Evolutionary conservation across 176 grass and related monocot species (phyloP).

Genomic region (Oryza officinalis): DNA sequence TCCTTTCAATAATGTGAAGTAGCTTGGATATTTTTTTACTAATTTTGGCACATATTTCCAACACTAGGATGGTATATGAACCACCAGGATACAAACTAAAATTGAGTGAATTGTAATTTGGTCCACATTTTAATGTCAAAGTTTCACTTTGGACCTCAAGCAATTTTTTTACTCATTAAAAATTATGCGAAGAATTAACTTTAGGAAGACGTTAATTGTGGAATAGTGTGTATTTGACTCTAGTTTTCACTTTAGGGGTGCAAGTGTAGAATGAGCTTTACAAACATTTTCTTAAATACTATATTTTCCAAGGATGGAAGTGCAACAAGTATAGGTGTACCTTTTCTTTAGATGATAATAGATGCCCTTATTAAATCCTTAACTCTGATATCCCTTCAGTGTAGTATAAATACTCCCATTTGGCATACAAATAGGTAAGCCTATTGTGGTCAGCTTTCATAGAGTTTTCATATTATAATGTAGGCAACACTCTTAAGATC

Average conservation of each 20-base stretch:
- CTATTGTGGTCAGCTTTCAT: not conserved
- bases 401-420: slow-evolving; percentile 28
- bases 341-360: not conserved
- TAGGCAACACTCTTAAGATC: not conserved
- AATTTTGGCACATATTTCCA: not conserved
- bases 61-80: not conserved
- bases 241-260: not conserved
- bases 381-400: not conserved
- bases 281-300: not conserved
- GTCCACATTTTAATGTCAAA: too few relatives aligned
- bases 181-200: not conserved
- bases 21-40: not conserved
- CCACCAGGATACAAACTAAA: not conserved
- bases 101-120: too few relatives aligned
- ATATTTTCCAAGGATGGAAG: not conserved
- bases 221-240: not conserved
- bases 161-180: not conserved
- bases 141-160: too few relatives aligned
- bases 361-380: not conserved
- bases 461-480: not conserved
- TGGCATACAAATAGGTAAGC: not conserved
- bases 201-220: not conserved
- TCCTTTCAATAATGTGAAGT: not conserved
- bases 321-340: not conserved
- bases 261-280: not conserved